Conservation (phyloP, 768 basidiomycete genomes). For the Megacollybia marginata region DNA sequence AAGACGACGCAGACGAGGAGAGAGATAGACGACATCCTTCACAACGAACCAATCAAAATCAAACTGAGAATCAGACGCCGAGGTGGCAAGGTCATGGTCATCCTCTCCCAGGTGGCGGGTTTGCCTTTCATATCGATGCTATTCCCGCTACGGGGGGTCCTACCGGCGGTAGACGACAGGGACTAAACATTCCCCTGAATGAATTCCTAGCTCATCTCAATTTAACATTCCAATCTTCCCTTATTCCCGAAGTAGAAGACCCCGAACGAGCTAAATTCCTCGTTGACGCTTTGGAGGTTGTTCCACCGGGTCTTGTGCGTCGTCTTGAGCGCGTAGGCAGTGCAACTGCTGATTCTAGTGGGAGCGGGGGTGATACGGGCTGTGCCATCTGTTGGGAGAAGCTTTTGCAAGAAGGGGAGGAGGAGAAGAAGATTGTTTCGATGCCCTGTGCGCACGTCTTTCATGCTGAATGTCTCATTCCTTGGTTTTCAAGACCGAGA, state of each 20-base stretch:
- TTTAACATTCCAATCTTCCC: constrained; percentile 4
- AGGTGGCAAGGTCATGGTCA: neutral
- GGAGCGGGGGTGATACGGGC: constrained; percentile 30
- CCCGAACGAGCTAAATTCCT: constrained; percentile 61
- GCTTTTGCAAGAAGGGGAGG: constrained; percentile 29
- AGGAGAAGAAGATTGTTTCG: constrained; percentile 38
- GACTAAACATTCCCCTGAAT: neutral
- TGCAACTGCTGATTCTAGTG: constrained; percentile 15
- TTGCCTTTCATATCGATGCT: neutral
- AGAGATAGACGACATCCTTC: constrained; percentile 60
- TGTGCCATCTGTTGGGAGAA: constrained; percentile 79
- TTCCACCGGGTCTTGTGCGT: constrained; percentile 58
- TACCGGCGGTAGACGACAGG: neutral
- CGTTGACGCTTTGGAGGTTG: constrained; percentile 55
- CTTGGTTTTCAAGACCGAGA: constrained; percentile 75
- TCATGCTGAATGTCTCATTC: constrained; percentile 69
- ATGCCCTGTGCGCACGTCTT: constrained; percentile 81
- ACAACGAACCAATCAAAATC: constrained; percentile 29
- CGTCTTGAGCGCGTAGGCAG: constrained; percentile 50
- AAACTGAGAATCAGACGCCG: neutral
- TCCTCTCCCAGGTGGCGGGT: neutral
- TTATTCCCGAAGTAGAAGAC: constrained; percentile 40
- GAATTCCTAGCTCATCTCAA: neutral
- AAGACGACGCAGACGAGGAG: constrained; percentile 55
- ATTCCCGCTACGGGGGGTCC: neutral